A percentile compares a stretch with the other conserved stretches of the same genome.
Conservation (phyloP, 176 grass and related monocot genomes). For the Chloris gayana region DNA sequence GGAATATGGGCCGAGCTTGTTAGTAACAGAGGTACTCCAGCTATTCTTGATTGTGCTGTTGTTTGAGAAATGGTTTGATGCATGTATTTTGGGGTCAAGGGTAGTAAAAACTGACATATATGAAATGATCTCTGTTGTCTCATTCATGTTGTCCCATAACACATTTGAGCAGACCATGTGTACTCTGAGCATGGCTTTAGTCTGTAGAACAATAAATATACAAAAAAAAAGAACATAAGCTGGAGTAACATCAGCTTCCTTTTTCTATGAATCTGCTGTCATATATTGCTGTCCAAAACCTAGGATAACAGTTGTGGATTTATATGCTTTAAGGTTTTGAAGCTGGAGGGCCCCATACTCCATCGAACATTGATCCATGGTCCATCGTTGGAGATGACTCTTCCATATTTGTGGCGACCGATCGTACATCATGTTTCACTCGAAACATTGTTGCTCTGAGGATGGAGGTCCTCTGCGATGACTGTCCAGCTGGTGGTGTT, state of each 20-base stretch:
- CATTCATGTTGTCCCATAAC: background rate
- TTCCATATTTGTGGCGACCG: constrained; percentile 62
- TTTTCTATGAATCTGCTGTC: background rate
- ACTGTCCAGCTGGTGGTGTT: constrained; percentile 73
- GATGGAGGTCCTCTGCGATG: constrained; percentile 76
- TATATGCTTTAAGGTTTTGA: constrained; percentile 78
- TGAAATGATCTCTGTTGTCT: background rate
- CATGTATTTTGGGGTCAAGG: background rate
- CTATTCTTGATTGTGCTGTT: constrained; percentile 3
- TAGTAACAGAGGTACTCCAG: constrained; percentile 76
- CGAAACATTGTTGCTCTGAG: constrained; percentile 85
- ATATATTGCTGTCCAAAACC: background rate
- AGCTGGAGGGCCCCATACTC: constrained; percentile 84
- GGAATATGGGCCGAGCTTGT: constrained; percentile 97
- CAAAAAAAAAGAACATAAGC: background rate
- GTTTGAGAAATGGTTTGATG: background rate
- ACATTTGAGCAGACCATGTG: background rate
- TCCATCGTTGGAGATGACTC: constrained; percentile 71
- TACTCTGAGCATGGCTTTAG: background rate
- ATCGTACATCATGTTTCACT: constrained; percentile 66
- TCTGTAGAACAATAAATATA: background rate
- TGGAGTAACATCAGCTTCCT: background rate
- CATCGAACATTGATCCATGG: constrained; percentile 91
- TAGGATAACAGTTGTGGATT: background rate
- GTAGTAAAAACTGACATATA: background rate